These are phyloP conservation scores for Colletotrichum eremochloae DNA, from an alignment of 2,329 filamentous ascomycete genomes.

Conservation along the genomic window DNA sequence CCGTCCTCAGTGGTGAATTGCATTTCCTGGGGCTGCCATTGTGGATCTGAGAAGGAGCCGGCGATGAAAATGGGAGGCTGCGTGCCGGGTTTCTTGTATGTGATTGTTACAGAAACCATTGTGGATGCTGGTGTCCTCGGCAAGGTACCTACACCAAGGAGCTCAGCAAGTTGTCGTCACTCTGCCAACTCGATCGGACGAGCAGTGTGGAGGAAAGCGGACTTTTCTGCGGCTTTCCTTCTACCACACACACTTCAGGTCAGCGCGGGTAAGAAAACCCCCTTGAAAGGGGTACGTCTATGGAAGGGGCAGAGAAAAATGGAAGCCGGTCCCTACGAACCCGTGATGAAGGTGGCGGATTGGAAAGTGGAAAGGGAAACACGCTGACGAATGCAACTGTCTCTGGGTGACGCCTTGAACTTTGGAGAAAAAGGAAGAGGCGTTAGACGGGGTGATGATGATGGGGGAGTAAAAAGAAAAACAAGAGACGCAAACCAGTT, in stretches of 20 bases:
- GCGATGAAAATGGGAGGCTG: slow-evolving; percentile 78
- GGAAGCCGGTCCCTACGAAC: slow-evolving; percentile 26
- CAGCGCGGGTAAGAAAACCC: slow-evolving; percentile 11
- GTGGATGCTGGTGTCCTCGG: slow-evolving; percentile 3
- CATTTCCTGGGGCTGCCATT: slow-evolving; percentile 79
- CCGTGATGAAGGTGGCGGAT: slow-evolving; percentile 29
- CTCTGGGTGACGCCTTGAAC: slow-evolving; percentile 30
- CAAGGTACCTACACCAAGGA: slow-evolving; percentile 44
- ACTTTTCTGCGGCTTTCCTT: slow-evolving; percentile 11
- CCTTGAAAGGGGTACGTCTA: slow-evolving; percentile 8
- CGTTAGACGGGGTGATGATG: slow-evolving; percentile 17
- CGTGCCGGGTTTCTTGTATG: slow-evolving; percentile 70
- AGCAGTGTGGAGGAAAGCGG: slow-evolving; percentile 12
- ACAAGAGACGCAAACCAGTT: slow-evolving; percentile 24
- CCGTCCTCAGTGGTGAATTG: slow-evolving; percentile 61
- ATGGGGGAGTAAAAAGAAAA: background rate
- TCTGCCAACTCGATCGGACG: slow-evolving; percentile 29
- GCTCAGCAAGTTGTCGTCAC: slow-evolving; percentile 11
- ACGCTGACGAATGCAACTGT: slow-evolving; percentile 37
- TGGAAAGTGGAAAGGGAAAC: slow-evolving; percentile 12
- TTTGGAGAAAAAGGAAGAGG: background rate
- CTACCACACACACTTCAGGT: slow-evolving; percentile 23
- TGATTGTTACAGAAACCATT: slow-evolving; percentile 66
- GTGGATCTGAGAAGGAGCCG: slow-evolving; percentile 75
- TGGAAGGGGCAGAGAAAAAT: slow-evolving; percentile 12